Evolutionary conservation across 2,329 filamentous ascomycete genomes (phyloP), one percentile per base, ranked within the genome.

Genomic region (Fusarium tricinctum): DNA sequence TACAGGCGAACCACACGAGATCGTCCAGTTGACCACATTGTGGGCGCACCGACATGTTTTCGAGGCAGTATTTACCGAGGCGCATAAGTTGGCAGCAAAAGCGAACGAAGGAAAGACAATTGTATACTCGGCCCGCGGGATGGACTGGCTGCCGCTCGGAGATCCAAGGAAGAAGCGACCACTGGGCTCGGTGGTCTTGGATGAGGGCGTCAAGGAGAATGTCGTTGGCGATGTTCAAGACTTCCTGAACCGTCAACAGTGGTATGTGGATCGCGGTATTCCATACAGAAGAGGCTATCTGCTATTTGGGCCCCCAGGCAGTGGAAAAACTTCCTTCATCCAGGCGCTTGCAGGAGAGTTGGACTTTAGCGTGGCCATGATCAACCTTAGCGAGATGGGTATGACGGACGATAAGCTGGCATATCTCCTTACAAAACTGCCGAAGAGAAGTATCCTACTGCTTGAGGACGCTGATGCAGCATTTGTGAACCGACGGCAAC

Each of bases 231-330:
- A 97, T 74, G 91, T 97, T 10, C 86, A 88, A 73, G 93, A 96
- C 71, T 97, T 97, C 74, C 83, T 97, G 52, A 82, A 83, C 2
- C 90, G 92, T 38, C 88, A 92, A 59, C 88, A 91, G 68, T 97
- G 95, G 94, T 97, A 97, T 75, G 88, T 94, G 49, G 93, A 97
- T 74, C 90, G 95, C n/a, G 95, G 94, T 4, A 97, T 97, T 68
- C 95, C 95, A 0, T 97, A 97, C 75, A 88, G 94, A 19, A 85
- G 94, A 58, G 95, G 94, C 1, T 97, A 97, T 75, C 85, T 97
- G 9, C 85, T 97, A 0, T 93, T 96, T 74, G 94, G 94, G 0
- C 94, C 94, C 6, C 94, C 94, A 0, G 94, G 94, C 0, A 97
- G 92, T 42, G 97, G 93, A 35, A 98, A 97, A 82, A 97, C 92